Percentiles rank a stretch among this genome's conserved stretches.
Evolutionary conservation across 805 yeast genomes (phyloP).

Genomic region (Wickerhamiella azyma): DNA sequence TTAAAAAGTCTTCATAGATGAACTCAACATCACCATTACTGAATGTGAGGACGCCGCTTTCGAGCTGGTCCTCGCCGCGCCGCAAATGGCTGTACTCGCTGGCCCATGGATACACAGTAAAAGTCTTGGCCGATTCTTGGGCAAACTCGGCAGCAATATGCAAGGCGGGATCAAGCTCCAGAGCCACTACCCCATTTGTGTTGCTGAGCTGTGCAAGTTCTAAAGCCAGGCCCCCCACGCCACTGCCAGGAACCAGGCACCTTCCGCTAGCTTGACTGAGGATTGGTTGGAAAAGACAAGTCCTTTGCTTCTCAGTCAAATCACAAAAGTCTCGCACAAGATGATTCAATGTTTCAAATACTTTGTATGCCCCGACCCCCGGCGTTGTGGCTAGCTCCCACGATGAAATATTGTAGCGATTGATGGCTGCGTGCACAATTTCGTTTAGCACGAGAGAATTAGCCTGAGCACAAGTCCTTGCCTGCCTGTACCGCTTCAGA

Average conservation of each 20-base stretch:
- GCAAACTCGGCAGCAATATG: conserved; percentile 34
- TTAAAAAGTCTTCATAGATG: conserved; percentile 49
- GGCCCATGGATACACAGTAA: conserved; percentile 28
- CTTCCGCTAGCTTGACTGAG: conserved; percentile 27
- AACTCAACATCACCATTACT: conserved; percentile 15
- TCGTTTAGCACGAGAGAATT: conserved; percentile 38
- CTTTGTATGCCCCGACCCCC: conserved; percentile 16
- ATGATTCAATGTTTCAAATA: conserved; percentile 48
- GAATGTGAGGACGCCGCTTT: conserved; percentile 18
- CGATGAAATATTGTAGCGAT: conserved; percentile 27
- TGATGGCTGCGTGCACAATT: conserved; percentile 31
- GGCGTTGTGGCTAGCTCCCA: conserved; percentile 35
- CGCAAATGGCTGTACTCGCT: conserved; percentile 60
- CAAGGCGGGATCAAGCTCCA: conserved; percentile 71
- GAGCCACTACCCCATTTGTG: conserved; percentile 43
- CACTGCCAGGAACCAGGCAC: conserved; percentile 76
- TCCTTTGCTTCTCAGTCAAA: conserved; percentile 36
- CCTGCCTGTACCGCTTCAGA: conserved; percentile 33
- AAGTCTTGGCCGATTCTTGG: conserved; percentile 8
- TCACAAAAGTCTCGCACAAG: conserved; percentile 65
- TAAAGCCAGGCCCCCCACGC: conserved; percentile 66
- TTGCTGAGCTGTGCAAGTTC: conserved; percentile 31
- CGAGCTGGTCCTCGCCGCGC: conserved; percentile 35
- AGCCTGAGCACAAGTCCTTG: conserved; percentile 34
- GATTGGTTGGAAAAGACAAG: conserved; percentile 43